Evolutionary conservation across 108 stramenopile species (phyloP).

Genomic region (Skeletonema marinoi): DNA sequence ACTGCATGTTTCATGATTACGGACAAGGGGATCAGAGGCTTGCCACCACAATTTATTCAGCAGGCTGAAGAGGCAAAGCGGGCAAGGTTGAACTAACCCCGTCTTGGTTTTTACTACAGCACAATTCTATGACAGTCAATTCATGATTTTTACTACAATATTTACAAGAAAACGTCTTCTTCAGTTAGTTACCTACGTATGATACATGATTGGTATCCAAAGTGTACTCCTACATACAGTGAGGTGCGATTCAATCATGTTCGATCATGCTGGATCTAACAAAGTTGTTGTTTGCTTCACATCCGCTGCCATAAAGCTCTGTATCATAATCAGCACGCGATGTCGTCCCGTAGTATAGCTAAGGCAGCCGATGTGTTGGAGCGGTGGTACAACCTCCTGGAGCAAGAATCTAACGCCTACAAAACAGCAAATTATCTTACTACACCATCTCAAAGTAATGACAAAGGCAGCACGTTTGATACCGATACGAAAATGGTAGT

Average conservation of each 20-base stretch:
- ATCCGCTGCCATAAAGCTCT: not conserved
- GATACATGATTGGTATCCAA: no score
- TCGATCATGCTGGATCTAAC: not conserved
- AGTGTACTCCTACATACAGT: no score
- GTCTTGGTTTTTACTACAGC: not conserved
- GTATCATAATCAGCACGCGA: not conserved
- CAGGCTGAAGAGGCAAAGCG: not conserved
- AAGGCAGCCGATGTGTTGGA: not conserved
- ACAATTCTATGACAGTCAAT: not conserved
- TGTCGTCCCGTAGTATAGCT: not conserved
- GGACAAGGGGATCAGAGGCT: constrained; percentile 65
- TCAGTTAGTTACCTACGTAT: no score
- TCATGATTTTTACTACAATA: not conserved
- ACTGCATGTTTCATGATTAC: constrained; percentile 61
- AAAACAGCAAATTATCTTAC: not conserved
- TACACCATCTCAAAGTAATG: not conserved
- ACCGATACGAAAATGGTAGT: not conserved
- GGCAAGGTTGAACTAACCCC: not conserved
- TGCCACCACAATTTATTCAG: not conserved
- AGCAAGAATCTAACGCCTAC: not conserved
- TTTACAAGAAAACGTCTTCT: not conserved
- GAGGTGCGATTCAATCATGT: not conserved
- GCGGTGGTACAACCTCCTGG: not conserved
- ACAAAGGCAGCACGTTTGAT: not conserved
- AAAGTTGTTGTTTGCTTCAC: not conserved